phyloP scores from a whole-genome alignment of 345 rosid genomes.

The Psidium guajava region DNA sequence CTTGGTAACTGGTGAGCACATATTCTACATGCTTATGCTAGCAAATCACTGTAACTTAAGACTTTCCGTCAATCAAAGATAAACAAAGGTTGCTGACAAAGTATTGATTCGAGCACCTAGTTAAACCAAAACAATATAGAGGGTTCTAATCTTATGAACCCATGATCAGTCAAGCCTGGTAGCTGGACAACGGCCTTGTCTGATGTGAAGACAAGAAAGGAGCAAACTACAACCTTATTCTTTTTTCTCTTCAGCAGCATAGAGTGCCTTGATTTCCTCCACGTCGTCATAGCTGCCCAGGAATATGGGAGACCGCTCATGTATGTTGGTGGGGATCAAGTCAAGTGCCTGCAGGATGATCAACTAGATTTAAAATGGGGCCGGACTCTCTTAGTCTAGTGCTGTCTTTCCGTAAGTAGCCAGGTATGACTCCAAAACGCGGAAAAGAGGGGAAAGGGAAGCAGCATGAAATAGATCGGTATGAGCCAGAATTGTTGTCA shows the following conservation, averaged over 20 bases:
- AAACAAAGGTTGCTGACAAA: neutral
- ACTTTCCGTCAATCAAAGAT: neutral
- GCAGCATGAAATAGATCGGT: neutral
- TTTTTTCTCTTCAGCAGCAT: conserved; percentile 45
- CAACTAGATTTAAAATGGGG: neutral
- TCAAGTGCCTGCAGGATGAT: conserved; percentile 60
- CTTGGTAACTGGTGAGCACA: neutral
- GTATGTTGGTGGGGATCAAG: conserved; percentile 62
- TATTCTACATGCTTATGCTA: neutral
- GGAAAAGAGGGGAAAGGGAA: neutral
- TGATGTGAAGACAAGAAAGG: neutral
- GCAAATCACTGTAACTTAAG: neutral
- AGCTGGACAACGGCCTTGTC: neutral
- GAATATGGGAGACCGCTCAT: conserved; percentile 85
- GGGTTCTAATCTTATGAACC: neutral
- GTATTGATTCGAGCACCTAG: neutral
- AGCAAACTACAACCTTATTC: conserved; percentile 3
- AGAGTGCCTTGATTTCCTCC: conserved; percentile 81
- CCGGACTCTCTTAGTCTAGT: neutral
- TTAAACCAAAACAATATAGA: neutral
- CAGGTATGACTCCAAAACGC: neutral
- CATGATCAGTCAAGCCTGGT: neutral
- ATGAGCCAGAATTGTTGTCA: neutral
- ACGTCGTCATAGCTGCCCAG: conserved; percentile 92
- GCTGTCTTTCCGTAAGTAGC: neutral